Evolutionary conservation across 2,329 filamentous ascomycete genomes (phyloP), one percentile per base, ranked within the genome.

Genomic region (Xylaria sp.): DNA sequence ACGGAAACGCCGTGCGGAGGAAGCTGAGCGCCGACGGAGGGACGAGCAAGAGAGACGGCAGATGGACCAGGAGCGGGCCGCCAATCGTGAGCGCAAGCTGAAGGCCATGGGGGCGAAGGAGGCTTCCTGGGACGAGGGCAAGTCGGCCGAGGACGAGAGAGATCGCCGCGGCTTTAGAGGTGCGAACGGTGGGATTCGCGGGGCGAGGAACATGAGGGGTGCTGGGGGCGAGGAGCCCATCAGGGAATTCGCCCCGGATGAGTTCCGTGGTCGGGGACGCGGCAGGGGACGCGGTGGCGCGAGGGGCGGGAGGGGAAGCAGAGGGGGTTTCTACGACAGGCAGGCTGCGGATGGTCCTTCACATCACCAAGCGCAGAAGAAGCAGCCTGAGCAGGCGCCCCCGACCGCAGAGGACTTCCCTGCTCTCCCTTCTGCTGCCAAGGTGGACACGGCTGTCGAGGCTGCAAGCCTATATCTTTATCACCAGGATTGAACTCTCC

Each of bases 71-170:
- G 87, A 89, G 76, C 80, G 87, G 12, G 84, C 82, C 23, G 82
- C 81, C 67, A 89, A 89, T 70, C 75, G 86, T 8, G 84, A 87
- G 74, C 77, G 86, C 53, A 89, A 89, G 72, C 78, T 89, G 19
- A 84, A 84, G 67, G 86, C 86, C 0, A 82, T 88, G 77, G 80
- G 80, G 31, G 77, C 75, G 49, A 84, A 82, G 72, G 81, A 84
- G 40, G 77, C 78, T 45, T 81, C 79, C 65, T 89, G 86, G 87
- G 86, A 88, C 61, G 81, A 84, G 70, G 85, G 84, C 42, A 88
- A 87, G 74, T 76, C 74, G 11, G 77, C 80, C 43, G 74, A 77
- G 11, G 68, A 76, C 14, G 75, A 74, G 15, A 78, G 79, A 42
- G 78, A 82, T 2, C 71, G 75, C 25, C 71, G 75, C 15, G 74